Evolutionary conservation across 2,329 filamentous ascomycete species (phyloP).

Genomic region (Chaetomium olivaceum): DNA sequence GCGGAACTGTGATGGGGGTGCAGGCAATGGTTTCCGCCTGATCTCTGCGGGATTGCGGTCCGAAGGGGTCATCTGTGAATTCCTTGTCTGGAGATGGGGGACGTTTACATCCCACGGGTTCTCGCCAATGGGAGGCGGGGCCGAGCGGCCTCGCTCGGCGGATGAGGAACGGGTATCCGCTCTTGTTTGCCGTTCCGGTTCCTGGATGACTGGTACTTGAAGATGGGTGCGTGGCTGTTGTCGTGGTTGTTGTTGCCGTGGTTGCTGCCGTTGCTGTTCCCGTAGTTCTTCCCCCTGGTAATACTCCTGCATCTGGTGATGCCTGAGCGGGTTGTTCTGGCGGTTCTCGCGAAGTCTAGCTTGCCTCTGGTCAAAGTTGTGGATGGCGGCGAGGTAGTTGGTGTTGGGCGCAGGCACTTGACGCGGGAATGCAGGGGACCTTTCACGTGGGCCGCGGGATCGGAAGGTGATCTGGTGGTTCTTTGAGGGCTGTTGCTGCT

Average conservation of each 20-base stretch:
- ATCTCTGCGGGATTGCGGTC: constrained; percentile 25
- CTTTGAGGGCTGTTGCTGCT: constrained; percentile 43
- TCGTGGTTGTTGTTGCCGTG: constrained; percentile 18
- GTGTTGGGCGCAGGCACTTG: constrained; percentile 49
- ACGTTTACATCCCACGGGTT: constrained; percentile 48
- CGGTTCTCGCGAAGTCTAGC: constrained; percentile 33
- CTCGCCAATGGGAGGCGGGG: constrained; percentile 50
- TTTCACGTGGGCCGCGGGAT: constrained; percentile 48
- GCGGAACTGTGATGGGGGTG: constrained; percentile 42
- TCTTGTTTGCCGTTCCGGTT: constrained; percentile 33
- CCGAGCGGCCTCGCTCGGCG: constrained; percentile 51
- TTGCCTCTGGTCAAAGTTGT: constrained; percentile 33
- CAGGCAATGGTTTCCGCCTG: constrained; percentile 48
- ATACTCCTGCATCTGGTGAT: constrained; percentile 35
- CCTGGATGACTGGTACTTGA: constrained; percentile 25
- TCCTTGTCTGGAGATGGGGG: constrained; percentile 22
- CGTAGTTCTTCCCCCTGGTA: constrained; percentile 25
- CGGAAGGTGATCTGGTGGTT: constrained; percentile 50
- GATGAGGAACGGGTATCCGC: constrained; percentile 37
- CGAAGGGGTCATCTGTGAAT: constrained; percentile 30
- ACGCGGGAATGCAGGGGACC: constrained; percentile 46
- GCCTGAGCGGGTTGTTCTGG: constrained; percentile 12
- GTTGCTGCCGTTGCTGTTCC: constrained; percentile 3
- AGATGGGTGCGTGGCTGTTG: constrained; percentile 18
- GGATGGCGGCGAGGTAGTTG: constrained; percentile 44